A percentile compares a stretch with the other conserved stretches of the same genome.
Evolutionary conservation across 495 filamentous ascomycete genomes (phyloP).

Genomic region (Ramalina peruviana): DNA sequence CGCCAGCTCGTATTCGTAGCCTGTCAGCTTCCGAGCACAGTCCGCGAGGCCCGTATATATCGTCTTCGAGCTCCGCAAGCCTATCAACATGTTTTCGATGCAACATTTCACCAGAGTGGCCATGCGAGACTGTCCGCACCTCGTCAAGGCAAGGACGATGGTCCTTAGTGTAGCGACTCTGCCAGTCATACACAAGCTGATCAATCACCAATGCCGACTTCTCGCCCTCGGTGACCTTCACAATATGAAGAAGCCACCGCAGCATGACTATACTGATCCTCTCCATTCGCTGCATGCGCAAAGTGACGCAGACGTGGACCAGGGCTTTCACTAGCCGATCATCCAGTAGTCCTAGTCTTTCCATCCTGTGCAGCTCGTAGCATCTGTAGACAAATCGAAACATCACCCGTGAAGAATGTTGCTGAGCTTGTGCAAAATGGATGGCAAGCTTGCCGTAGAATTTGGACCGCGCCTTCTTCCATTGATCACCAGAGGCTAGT

Average conservation of each 20-base stretch:
- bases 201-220: slow-evolving; percentile 17
- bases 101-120: no score
- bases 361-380: slow-evolving; percentile 15
- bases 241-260: slow-evolving; percentile 14
- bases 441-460: slow-evolving; percentile 15
- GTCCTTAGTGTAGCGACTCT: slow-evolving; percentile 2
- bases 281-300: slow-evolving; percentile 12
- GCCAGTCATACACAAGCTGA: slow-evolving; percentile 13
- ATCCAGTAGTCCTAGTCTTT: slow-evolving; percentile 9
- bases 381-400: slow-evolving; percentile 17
- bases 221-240: slow-evolving; percentile 15
- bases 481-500: neutral
- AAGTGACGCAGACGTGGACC: slow-evolving; percentile 15
- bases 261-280: slow-evolving; percentile 11
- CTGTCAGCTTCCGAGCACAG: no score
- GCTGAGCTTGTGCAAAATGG: slow-evolving; percentile 11
- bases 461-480: neutral
- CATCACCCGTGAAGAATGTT: slow-evolving; percentile 7
- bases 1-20: no score
- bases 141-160: no score
- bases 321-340: slow-evolving; percentile 14
- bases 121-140: no score
- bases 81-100: no score
- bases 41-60: no score
- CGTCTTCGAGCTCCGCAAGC: no score